Evolutionary conservation across 164 flowering plant species (phyloP), one percentile per base, ranked within the genome.

Genomic region (Macadamia tetraphylla): DNA sequence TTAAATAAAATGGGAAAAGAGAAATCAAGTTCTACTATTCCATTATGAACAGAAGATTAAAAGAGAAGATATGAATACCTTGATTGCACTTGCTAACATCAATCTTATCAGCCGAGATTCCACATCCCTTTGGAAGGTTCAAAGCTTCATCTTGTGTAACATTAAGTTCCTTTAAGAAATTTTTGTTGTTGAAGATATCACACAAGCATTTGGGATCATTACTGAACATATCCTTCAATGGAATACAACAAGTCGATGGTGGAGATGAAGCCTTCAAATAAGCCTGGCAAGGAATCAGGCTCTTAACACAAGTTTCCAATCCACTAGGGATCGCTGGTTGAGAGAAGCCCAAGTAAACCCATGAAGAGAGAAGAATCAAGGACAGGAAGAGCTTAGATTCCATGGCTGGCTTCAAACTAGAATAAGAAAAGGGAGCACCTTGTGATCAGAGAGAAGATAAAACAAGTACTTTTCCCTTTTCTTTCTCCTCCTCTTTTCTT

Each of bases 221-320:
- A 5, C 14, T 18, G 5, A 83, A 29, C 67, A 80, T 44, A 70
- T 70, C 53, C 70, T 76, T 77, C 70, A 85, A n/a, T 6, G 86
- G 83, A 31, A 13, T n/a, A 58, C 89, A 85, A 67, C 89, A 85
- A 0, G 73, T 1, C 1, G 78, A 23, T 23, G 81, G 75, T 0
- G 84, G 83, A 3, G 73, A 1, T 9, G 74, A 4, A n/a, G n/a
- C n/a, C n/a, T 71, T 63, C 70, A 85, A 51, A 65, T 68, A 83
- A 2, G 76, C 71, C 51, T 79, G 67, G 73, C 89, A 85, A 2
- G 89, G 89, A 12, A 83, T 23, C 29, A 85, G 78, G 40, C 73
- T 71, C 66, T 78, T 62, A 62, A 82, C 6, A 72, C 89, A 85
- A 1, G 78, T n/a, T n/a, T n/a, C n/a, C n/a, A n/a, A n/a, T n/a